Percentiles rank a stretch among this genome's conserved stretches.
These are phyloP conservation scores for Pythium myriotylum DNA, from an alignment of 352 stramenopile species.

Conservation along the genomic window DNA sequence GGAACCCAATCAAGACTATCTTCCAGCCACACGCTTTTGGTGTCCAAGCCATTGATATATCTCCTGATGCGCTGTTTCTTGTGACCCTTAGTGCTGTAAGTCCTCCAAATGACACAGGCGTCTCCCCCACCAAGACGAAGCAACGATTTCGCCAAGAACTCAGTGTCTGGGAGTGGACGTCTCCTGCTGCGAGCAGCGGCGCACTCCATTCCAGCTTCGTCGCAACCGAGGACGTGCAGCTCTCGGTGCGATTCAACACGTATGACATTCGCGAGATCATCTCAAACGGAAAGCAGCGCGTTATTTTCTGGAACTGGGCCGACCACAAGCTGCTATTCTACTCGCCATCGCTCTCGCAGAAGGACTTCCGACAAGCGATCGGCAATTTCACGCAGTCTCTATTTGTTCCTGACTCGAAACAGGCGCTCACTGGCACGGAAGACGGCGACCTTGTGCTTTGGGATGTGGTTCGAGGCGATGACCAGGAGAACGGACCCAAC, in stretches of 20 bases:
- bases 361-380: conserved; percentile 81
- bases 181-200: conserved; percentile 27
- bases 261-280: conserved; percentile 89
- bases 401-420: conserved; percentile 85
- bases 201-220: conserved; percentile 68
- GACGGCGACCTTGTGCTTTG: conserved; percentile 90
- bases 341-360: conserved; percentile 79
- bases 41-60: conserved; percentile 89
- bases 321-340: conserved; percentile 82
- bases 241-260: conserved; percentile 89
- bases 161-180: conserved; percentile 89
- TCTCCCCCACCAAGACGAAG: conserved; percentile 13
- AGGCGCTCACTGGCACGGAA: conserved; percentile 85
- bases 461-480: conserved; percentile 51
- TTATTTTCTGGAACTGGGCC: conserved; percentile 92
- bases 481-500: conserved; percentile 27
- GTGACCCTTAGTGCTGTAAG: conserved; percentile 76
- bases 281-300: conserved; percentile 80
- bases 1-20: conserved; percentile 91
- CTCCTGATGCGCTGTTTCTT: conserved; percentile 86
- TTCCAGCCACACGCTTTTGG: conserved; percentile 82
- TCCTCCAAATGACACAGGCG: neutral
- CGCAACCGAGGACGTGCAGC: conserved; percentile 73
- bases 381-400: conserved; percentile 85
- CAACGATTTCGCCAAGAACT: conserved; percentile 74